Percentiles rank a stretch among this genome's conserved stretches.
Conservation (phyloP, 139 green algal genomes). For the Tetratostichococcus sp. region DNA sequence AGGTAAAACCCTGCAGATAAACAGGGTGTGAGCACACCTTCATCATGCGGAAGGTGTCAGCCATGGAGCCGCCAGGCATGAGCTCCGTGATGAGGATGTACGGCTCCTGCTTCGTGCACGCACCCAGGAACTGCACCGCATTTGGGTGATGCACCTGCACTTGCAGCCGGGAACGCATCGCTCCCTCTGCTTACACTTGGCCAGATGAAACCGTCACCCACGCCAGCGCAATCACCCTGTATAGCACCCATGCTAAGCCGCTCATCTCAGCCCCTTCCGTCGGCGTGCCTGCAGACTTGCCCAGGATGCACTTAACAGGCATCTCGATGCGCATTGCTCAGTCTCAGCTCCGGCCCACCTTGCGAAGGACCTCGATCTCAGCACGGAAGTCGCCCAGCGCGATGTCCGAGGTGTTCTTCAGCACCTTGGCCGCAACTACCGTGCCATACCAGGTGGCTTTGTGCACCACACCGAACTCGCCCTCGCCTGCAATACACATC, state of each 20-base stretch:
- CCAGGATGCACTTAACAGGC: too few species aligned
- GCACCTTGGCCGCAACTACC: slow-evolving; percentile 79
- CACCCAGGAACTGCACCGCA: slow-evolving; percentile 76
- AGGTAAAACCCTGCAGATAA: too few species aligned
- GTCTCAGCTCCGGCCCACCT: too few species aligned
- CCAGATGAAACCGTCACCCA: too few species aligned
- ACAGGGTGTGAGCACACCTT: slow-evolving; percentile 9
- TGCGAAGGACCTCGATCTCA: slow-evolving; percentile 41
- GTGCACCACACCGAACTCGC: slow-evolving; percentile 91
- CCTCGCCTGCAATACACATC: slow-evolving; percentile 63
- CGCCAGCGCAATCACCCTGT: too few species aligned
- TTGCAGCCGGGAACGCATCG: too few species aligned
- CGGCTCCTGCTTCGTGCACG: slow-evolving; percentile 76
- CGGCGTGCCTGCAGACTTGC: too few species aligned
- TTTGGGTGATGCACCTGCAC: slow-evolving; percentile 57
- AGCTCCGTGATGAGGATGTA: slow-evolving; percentile 76
- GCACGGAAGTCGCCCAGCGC: slow-evolving; percentile 58
- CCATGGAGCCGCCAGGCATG: slow-evolving; percentile 62
- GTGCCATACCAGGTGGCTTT: slow-evolving; percentile 82
- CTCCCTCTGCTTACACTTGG: too few species aligned
- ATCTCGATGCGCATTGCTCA: too few species aligned
- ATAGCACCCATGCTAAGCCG: too few species aligned
- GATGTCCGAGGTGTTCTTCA: slow-evolving; percentile 82
- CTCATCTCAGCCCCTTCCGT: too few species aligned
- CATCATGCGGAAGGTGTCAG: slow-evolving; percentile 71